Evolutionary conservation across 2,329 filamentous ascomycete genomes (phyloP).

Genomic region (Microdochium trichocladiopsis): DNA sequence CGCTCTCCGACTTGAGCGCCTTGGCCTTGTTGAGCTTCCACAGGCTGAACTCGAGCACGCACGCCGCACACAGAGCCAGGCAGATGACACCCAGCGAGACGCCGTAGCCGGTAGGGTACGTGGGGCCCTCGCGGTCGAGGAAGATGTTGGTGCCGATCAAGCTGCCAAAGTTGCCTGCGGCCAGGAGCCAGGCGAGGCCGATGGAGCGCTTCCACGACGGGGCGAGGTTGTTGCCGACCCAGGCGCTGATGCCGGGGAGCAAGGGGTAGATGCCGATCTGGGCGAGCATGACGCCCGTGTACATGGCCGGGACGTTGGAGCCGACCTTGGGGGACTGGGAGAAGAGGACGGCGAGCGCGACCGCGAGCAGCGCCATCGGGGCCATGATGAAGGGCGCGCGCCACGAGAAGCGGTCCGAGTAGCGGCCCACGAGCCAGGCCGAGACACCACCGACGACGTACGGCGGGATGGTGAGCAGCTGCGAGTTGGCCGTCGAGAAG

Average conservation of each 20-base stretch:
- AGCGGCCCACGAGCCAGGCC: conserved; percentile 15
- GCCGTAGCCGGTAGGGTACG: conserved; percentile 28
- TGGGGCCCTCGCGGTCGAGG: conserved; percentile 22
- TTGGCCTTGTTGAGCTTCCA: conserved; percentile 18
- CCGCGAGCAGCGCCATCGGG: conserved; percentile 13
- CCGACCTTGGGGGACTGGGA: conserved; percentile 2
- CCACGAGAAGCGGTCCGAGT: conserved; percentile 21
- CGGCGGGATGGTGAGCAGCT: conserved; percentile 8
- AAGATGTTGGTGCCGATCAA: conserved; percentile 31
- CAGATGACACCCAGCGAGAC: conserved; percentile 19
- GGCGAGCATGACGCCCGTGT: conserved; percentile 14
- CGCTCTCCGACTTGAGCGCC: conserved; percentile 7
- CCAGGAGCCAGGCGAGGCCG: conserved; percentile 18
- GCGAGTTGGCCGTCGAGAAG: conserved; percentile 22
- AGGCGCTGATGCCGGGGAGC: conserved; percentile 17
- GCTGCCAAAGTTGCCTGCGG: conserved; percentile 21
- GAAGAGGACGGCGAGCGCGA: conserved; percentile 19
- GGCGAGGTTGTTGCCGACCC: conserved; percentile 20
- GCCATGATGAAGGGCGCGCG: conserved; percentile 20
- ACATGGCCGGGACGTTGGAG: conserved; percentile 1
- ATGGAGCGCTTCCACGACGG: conserved; percentile 18
- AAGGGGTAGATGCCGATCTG: conserved; percentile 21
- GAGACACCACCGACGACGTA: conserved; percentile 15
- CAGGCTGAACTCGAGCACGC: conserved; percentile 4
- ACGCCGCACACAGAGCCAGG: conserved; percentile 2